These are phyloP conservation scores for Neoboletus magnificus DNA, from an alignment of 768 basidiomycete genomes.

Conservation along the genomic window DNA sequence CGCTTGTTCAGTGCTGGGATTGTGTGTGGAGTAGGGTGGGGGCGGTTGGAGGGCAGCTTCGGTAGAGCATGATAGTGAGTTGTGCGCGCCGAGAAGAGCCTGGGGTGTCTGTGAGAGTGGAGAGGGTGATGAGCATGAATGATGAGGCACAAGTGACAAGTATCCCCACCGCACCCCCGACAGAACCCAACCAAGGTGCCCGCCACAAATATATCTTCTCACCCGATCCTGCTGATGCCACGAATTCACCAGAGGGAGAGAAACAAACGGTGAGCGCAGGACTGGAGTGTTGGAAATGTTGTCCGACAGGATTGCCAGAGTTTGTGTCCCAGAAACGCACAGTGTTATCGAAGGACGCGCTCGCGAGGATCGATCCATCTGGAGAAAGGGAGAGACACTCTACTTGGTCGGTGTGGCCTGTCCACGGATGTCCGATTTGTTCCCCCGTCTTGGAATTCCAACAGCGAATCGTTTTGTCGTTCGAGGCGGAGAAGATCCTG, in stretches of 20 bases:
- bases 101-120: not conserved
- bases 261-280: not conserved
- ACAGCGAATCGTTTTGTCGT: not conserved
- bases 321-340: constrained; percentile 7
- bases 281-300: not conserved
- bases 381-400: too few species aligned
- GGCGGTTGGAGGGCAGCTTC: not conserved
- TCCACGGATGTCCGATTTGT: not conserved
- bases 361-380: not conserved
- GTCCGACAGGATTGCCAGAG: not conserved
- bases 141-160: not conserved
- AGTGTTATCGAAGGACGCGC: not conserved
- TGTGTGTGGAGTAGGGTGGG: not conserved
- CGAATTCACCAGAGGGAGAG: not conserved
- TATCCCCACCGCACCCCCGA: not conserved
- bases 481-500: not conserved
- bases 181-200: not conserved
- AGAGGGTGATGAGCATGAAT: not conserved
- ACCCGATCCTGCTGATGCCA: not conserved
- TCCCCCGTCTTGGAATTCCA: constrained; percentile 6
- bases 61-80: not conserved
- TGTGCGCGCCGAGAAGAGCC: not conserved
- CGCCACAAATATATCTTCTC: constrained; percentile 3
- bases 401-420: constrained; percentile 3
- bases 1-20: not conserved